Base-by-base conservation (phyloP, 208 protist genomes). In the Leishmania martiniquensis region DNA sequence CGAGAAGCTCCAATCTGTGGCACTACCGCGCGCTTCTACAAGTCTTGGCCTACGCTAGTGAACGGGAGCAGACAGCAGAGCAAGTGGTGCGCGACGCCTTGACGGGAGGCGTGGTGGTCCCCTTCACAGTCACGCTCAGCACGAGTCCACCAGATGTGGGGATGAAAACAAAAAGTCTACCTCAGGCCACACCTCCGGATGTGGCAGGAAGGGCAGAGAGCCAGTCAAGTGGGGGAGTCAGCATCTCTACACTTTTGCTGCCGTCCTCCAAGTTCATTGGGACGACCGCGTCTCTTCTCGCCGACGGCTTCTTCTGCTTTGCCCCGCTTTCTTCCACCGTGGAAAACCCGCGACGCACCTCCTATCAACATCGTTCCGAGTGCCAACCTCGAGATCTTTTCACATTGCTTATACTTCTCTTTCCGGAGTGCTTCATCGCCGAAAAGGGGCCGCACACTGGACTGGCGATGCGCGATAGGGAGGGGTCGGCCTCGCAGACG, bases 1-100 rank as follows among this genome's bases (percentile, higher is more conserved):
- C 67, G 1, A 69, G 74, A 29, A 69, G 73, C 51, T 83, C 83
- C 55, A 87, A 82, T 62, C 32, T 96, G 29, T 73, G 68, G 49
- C 82, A 96, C 34, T 92, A 92, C 76, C 80, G 90, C 39, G 91
- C 93, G 0, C 73, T 96, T 42, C 72, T 87, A 20, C 93, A 95
- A 45, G 89, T 96, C 4, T 76, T 96, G 37, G 78, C 85, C 47
- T 87, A 91, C 70, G 83, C 90, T 4, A 74, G 80, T 17, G 73
- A 87, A 71, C 87, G 76, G 20, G 22, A 70, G 57, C 83, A 78
- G 52, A 82, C 73, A 4, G 85, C 93, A 15, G 76, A 68, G 57
- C 80, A 89, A n/a, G 84, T 96, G 39, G 73, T 94, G 4, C 84
- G 66, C 1, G 85, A 89, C 49, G 93, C 88, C 22, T 51, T 92